phyloP scores from a whole-genome alignment of 2,329 filamentous ascomycete genomes.

The Arthrobotrys sphaeroides region DNA sequence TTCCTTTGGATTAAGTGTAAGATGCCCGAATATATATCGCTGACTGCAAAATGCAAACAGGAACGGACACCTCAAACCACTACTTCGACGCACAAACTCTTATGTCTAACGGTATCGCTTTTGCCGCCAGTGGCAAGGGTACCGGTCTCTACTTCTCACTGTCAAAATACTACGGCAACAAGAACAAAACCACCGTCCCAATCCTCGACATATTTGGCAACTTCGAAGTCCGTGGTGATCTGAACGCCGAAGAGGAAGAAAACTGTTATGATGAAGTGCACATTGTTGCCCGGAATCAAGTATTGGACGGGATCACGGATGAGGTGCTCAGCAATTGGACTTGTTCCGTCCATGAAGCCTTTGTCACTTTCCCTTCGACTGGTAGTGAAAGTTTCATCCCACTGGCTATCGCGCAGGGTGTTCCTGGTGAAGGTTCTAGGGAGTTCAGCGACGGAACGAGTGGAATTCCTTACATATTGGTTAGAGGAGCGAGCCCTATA shows the following conservation, averaged over 20 bases:
- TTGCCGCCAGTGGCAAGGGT: constrained; percentile 59
- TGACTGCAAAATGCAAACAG: constrained; percentile 1
- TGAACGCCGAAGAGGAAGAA: constrained; percentile 55
- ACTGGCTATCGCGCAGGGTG: constrained; percentile 62
- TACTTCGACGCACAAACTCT: constrained; percentile 60
- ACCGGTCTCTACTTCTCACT: constrained; percentile 63
- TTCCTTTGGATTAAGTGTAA: too few relatives aligned
- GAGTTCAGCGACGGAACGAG: constrained; percentile 60
- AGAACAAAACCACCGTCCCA: constrained; percentile 56
- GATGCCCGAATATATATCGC: neutral
- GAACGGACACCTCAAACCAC: constrained; percentile 54
- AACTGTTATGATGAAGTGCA: constrained; percentile 62
- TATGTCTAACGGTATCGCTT: constrained; percentile 62
- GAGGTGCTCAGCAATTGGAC: constrained; percentile 62
- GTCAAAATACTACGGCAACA: constrained; percentile 62
- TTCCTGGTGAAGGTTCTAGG: constrained; percentile 59
- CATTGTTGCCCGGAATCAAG: constrained; percentile 61
- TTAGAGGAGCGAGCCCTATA: constrained; percentile 62
- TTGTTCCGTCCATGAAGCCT: constrained; percentile 63
- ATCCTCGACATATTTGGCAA: constrained; percentile 60
- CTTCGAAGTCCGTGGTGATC: constrained; percentile 62
- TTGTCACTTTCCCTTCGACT: constrained; percentile 61
- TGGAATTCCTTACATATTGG: constrained; percentile 63
- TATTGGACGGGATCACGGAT: constrained; percentile 61
- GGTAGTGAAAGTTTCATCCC: constrained; percentile 60